phyloP scores from a whole-genome alignment of 148 eudicot genomes.

The Suaeda aralocaspica region DNA sequence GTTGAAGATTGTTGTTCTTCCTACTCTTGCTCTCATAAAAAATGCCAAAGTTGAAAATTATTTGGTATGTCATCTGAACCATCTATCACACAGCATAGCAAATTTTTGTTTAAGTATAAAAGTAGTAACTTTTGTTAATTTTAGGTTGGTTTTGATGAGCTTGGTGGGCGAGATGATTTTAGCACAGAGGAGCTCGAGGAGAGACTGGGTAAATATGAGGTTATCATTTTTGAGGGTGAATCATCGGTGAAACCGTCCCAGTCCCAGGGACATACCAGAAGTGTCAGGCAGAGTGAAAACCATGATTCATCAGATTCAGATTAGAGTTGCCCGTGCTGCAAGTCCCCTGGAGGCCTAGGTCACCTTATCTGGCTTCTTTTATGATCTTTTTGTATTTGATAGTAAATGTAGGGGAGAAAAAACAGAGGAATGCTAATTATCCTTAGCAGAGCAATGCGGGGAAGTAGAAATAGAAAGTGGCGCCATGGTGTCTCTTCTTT shows the following conservation, averaged over 20 bases:
- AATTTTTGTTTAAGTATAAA: not conserved
- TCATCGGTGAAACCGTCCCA: conserved; percentile 57
- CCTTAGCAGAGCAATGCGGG: not conserved
- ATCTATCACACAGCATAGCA: not conserved
- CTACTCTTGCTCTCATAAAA: conserved; percentile 83
- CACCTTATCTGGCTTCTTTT: not conserved
- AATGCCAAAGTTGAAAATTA: conserved; percentile 92
- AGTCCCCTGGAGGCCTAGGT: conserved; percentile 7
- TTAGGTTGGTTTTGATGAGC: conserved; percentile 95
- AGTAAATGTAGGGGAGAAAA: not conserved
- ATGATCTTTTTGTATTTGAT: not conserved
- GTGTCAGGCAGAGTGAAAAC: conserved; percentile 62
- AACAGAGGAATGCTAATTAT: not conserved
- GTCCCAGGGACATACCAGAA: conserved; percentile 50
- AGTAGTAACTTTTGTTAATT: conserved; percentile 1
- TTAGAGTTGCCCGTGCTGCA: conserved; percentile 21
- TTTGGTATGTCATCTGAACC: conserved; percentile 48
- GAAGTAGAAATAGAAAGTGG: not conserved
- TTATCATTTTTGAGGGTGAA: conserved; percentile 76
- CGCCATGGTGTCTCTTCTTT: no score
- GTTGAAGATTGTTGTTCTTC: conserved; percentile 84
- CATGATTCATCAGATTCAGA: conserved; percentile 76
- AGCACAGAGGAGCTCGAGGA: conserved; percentile 89
- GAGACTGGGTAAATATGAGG: conserved; percentile 73
- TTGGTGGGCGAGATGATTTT: conserved; percentile 81